Evolutionary conservation across 2,329 filamentous ascomycete genomes (phyloP), one percentile per base, ranked within the genome.

Genomic region (Beauveria caledonica): DNA sequence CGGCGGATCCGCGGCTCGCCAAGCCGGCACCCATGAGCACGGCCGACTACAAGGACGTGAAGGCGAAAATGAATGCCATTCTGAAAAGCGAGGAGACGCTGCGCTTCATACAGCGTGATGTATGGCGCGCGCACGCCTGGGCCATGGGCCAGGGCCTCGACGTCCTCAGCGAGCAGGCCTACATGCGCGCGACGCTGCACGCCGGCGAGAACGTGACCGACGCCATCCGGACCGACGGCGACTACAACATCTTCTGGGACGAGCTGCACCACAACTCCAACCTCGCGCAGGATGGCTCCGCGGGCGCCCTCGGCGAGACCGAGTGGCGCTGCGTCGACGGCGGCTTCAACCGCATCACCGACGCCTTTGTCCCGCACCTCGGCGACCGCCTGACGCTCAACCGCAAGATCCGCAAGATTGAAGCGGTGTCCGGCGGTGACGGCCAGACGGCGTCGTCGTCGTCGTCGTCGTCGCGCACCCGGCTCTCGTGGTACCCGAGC

Each of bases 181-280:
- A 69, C 33, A 66, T 74, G 52, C 71, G 72, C 5, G 64, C 74
- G 39, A 66, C 70, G 2, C 68, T 76, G 15, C 65, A 68, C 17
- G 68, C 71, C 0, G 70, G 71, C 44, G 66, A 70, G 10, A 76
- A 76, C 50, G 68, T 72, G 10, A 75, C 74, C 0, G 74, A 76
- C 19, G 68, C 71, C 45, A 69, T 73, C 27, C 46, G 56, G 49
- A 68, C 68, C 36, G 64, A 55, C 19, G 67, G 62, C 44, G 71
- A 72, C 60, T 72, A 72, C 52, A 67, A 72, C 39, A 62, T 72
- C 9, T 69, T 72, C 45, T 71, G 70, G 70, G 68, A 73, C 29
- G 69, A 72, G 55, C 64, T 69, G 62, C 65, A 70, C 54, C 70
- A 71, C 53, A 71, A 72, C 60, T 71, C 70, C 7, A 71, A 72